These are phyloP conservation scores for Suillus occidentalis DNA, from an alignment of 768 basidiomycete genomes.

Conservation along the genomic window DNA sequence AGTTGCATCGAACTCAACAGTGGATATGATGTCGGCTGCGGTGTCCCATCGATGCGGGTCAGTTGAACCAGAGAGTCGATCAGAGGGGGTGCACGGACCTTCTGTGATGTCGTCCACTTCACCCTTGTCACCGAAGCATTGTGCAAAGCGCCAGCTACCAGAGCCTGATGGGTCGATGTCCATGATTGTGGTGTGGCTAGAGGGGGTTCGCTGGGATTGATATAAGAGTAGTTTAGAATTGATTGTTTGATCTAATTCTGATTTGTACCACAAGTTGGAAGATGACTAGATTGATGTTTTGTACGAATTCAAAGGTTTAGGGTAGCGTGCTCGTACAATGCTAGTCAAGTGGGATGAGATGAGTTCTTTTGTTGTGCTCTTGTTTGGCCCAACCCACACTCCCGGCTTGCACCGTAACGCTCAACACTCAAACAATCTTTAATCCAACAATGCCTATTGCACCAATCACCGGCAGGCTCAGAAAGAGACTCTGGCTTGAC, in stretches of 20 bases:
- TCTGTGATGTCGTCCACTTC: conserved; percentile 99
- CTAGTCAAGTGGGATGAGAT: conserved; percentile 15
- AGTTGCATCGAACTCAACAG: conserved; percentile 99
- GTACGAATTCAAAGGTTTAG: conserved; percentile 1
- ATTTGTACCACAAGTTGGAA: not conserved
- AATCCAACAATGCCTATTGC: conserved; percentile 69
- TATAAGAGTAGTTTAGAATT: not conserved
- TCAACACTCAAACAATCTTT: conserved; percentile 19
- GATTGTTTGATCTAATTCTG: conserved; percentile 13
- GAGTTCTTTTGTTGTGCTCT: conserved; percentile 29
- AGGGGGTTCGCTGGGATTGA: conserved; percentile 6
- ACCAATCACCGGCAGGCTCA: conserved; percentile 91
- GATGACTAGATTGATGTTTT: not conserved
- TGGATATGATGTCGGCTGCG: conserved; percentile 99
- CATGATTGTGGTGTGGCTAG: conserved; percentile 48
- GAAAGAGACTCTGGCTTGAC: conserved; percentile 91
- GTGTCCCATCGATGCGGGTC: conserved; percentile 7
- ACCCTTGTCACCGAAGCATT: conserved; percentile 99
- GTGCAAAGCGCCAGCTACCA: conserved; percentile 97
- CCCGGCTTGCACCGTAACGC: conserved; percentile 32
- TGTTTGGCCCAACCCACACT: conserved; percentile 25
- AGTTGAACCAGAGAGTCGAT: conserved; percentile 20
- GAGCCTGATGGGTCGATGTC: conserved; percentile 82
- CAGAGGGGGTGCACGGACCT: conserved; percentile 52
- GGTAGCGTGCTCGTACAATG: conserved; percentile 1